Evolutionary conservation across 371 early-diverging fungal species (phyloP).

Genomic region (Neoconidiobolus thromboides): DNA sequence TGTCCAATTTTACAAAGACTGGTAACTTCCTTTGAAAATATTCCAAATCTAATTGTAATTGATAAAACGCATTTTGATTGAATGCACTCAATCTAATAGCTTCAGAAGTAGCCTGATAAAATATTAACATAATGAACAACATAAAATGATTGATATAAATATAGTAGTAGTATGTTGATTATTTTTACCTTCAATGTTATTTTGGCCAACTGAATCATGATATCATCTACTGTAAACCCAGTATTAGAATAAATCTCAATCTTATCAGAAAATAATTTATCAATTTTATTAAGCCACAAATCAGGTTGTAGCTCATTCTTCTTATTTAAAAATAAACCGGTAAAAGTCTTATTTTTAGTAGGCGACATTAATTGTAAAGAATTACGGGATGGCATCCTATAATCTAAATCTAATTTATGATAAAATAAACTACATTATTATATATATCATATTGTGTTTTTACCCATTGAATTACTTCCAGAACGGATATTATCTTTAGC

Average conservation of each 20-base stretch:
- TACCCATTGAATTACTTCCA: no score
- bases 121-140: not conserved
- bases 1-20: no score
- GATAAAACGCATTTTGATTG: not conserved
- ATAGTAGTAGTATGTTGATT: not conserved
- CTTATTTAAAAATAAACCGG: no score
- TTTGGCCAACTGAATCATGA: not conserved
- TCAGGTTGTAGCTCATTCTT: not conserved
- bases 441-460: no score
- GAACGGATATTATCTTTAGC: no score
- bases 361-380: no score
- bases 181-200: not conserved
- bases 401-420: no score
- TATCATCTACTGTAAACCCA: not conserved
- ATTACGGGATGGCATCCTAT: no score
- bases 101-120: not conserved
- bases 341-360: no score
- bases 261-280: not conserved
- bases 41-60: not conserved
- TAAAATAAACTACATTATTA: no score
- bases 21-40: no score
- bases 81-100: not conserved
- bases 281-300: not conserved
- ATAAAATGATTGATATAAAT: no score
- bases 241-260: not conserved